phyloP scores from a whole-genome alignment of 2,329 filamentous ascomycete species.

The Ophiostoma perfectum region DNA sequence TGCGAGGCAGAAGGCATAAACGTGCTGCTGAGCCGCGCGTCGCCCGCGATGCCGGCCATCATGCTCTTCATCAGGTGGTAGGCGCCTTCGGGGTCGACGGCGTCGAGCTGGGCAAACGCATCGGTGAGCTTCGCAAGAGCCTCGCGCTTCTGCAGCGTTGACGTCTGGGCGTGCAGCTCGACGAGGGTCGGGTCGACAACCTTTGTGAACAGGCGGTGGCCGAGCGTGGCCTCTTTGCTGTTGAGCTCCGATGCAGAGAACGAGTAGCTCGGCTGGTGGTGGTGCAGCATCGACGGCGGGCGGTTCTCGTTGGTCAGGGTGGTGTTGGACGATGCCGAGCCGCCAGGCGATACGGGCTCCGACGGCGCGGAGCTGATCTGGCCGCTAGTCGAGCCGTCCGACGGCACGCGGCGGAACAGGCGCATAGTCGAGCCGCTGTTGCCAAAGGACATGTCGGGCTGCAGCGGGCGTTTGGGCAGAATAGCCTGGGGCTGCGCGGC shows the following conservation, averaged over 20 bases:
- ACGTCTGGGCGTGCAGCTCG: conserved; percentile 78
- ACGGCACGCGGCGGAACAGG: conserved; percentile 79
- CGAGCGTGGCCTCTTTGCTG: conserved; percentile 77
- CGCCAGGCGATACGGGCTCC: conserved; percentile 32
- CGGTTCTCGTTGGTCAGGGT: conserved; percentile 59
- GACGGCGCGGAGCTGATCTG: conserved; percentile 30
- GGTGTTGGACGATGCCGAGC: conserved; percentile 7
- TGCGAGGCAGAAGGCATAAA: conserved; percentile 36
- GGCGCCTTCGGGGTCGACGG: conserved; percentile 82
- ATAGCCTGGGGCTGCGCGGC: conserved; percentile 30
- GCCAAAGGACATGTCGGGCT: conserved; percentile 86
- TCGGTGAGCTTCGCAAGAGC: conserved; percentile 77
- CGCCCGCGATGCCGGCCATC: conserved; percentile 65
- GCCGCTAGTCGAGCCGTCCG: conserved; percentile 52
- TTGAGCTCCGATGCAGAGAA: conserved; percentile 43
- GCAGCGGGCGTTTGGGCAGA: conserved; percentile 68
- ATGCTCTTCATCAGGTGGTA: conserved; percentile 78
- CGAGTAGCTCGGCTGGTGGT: conserved; percentile 20
- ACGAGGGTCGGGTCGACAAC: conserved; percentile 77
- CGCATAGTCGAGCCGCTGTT: conserved; percentile 89
- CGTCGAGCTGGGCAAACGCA: conserved; percentile 78
- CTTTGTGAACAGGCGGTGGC: conserved; percentile 73
- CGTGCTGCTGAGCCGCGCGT: conserved; percentile 56
- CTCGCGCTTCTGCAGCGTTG: conserved; percentile 63
- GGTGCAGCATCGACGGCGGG: conserved; percentile 37